phyloP scores from a whole-genome alignment of 805 yeast species.

The Candida sonorensis region DNA sequence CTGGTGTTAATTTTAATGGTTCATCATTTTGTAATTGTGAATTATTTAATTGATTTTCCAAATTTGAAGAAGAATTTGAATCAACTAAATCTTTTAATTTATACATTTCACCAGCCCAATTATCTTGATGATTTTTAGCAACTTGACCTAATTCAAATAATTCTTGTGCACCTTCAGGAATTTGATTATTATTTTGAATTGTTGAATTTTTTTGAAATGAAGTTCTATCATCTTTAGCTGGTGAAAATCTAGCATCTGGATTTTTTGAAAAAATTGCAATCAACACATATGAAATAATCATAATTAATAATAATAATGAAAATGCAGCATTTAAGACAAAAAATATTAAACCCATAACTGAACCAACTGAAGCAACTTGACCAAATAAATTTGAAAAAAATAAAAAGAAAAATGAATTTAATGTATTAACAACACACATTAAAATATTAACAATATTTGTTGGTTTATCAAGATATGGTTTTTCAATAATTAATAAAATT shows the following conservation, averaged over 20 bases:
- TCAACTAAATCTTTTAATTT: constrained; percentile 33
- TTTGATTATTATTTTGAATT: constrained; percentile 9
- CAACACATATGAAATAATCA: constrained; percentile 61
- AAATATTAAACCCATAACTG: constrained; percentile 89
- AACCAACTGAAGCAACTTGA: constrained; percentile 70
- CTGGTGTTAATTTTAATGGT: constrained; percentile 27
- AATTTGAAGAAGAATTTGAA: constrained; percentile 9
- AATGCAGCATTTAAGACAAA: constrained; percentile 87
- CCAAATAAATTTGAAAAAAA: constrained; percentile 82
- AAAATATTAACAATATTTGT: constrained; percentile 73
- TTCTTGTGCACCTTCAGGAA: constrained; percentile 36
- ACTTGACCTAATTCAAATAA: constrained; percentile 70
- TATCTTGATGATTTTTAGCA: constrained; percentile 72
- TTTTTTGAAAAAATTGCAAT: constrained; percentile 67
- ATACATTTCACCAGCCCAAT: constrained; percentile 68
- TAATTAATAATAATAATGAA: constrained; percentile 62
- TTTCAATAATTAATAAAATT: constrained; percentile 50
- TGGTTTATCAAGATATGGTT: constrained; percentile 77
- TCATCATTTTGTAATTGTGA: no score
- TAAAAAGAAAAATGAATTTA: constrained; percentile 78
- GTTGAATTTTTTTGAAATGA: constrained; percentile 57
- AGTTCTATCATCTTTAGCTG: constrained; percentile 87
- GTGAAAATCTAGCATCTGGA: constrained; percentile 84
- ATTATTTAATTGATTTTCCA: constrained; percentile 15
- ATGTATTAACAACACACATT: constrained; percentile 62